These are phyloP conservation scores for Nematodospora valgi DNA, from an alignment of 805 yeast species.

Conservation along the genomic window DNA sequence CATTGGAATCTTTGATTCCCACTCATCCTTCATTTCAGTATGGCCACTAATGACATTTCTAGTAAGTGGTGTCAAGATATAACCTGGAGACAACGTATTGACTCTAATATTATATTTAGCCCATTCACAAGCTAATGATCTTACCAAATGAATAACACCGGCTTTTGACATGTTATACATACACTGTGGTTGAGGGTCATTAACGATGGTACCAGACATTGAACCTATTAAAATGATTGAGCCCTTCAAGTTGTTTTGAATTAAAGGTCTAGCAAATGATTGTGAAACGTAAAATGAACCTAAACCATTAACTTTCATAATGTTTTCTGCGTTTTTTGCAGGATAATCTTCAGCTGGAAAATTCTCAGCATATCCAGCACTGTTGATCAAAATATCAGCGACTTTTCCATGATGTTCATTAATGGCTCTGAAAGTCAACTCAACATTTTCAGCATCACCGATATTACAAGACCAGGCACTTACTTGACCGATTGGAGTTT, in stretches of 20 bases:
- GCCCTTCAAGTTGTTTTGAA: conserved; percentile 52
- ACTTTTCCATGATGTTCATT: conserved; percentile 57
- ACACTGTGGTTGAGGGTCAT: conserved; percentile 76
- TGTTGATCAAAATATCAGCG: conserved; percentile 65
- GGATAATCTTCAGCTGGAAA: conserved; percentile 77
- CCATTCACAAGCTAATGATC: conserved; percentile 80
- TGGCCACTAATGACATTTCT: conserved; percentile 63
- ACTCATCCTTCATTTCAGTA: conserved; percentile 60
- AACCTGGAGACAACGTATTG: conserved; percentile 77
- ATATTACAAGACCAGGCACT: conserved; percentile 74
- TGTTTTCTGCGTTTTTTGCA: conserved; percentile 60
- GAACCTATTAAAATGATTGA: conserved; percentile 72
- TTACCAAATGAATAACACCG: conserved; percentile 77
- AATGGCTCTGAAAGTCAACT: conserved; percentile 49
- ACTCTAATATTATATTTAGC: conserved; percentile 72
- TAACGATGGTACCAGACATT: conserved; percentile 75
- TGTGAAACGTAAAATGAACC: conserved; percentile 77
- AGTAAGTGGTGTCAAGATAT: conserved; percentile 76
- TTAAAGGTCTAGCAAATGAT: conserved; percentile 66
- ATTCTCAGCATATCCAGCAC: conserved; percentile 87
- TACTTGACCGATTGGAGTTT: conserved; percentile 37
- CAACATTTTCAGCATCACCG: conserved; percentile 60
- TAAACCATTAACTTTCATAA: conserved; percentile 68
- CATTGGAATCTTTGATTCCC: conserved; percentile 74
- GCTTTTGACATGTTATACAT: conserved; percentile 86